Conservation (phyloP, 176 grass and related monocot genomes). For the Lolium multiflorum region DNA sequence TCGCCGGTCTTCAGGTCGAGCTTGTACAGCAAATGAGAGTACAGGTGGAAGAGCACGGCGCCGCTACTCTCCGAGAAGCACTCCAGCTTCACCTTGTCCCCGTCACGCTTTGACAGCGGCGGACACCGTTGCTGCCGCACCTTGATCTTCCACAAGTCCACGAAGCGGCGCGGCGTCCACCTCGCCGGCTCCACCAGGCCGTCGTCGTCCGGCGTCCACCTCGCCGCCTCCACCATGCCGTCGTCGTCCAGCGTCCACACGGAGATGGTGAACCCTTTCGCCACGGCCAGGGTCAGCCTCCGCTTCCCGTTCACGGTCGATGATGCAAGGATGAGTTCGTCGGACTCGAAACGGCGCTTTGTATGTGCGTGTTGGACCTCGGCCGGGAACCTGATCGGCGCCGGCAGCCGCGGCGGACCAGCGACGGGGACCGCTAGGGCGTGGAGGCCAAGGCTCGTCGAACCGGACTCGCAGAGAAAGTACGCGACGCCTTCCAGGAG, state of each 20-base stretch:
- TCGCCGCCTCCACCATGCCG: neutral
- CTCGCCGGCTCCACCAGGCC: neutral
- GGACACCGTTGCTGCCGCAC: neutral
- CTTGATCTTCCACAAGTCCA: slow-evolving; percentile 1
- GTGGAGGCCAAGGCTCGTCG: neutral
- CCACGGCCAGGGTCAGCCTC: neutral
- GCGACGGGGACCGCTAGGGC: neutral
- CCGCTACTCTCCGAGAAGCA: slow-evolving; percentile 6
- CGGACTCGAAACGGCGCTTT: neutral
- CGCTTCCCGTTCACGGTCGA: neutral
- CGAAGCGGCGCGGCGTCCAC: neutral
- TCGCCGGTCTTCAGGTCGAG: neutral
- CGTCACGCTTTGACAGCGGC: neutral
- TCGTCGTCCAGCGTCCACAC: neutral
- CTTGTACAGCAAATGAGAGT: neutral
- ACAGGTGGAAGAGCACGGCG: neutral
- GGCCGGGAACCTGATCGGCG: neutral
- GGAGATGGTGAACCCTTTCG: neutral
- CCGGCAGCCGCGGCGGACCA: neutral
- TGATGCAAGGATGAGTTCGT: neutral
- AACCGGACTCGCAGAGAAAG: slow-evolving; percentile 7
- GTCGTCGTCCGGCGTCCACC: neutral
- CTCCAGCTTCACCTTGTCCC: slow-evolving; percentile 16
- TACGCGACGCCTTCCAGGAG: neutral
- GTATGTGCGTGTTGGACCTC: neutral